Base-by-base conservation (phyloP, 108 stramenopile genomes). In the Conticribra weissflogii region DNA sequence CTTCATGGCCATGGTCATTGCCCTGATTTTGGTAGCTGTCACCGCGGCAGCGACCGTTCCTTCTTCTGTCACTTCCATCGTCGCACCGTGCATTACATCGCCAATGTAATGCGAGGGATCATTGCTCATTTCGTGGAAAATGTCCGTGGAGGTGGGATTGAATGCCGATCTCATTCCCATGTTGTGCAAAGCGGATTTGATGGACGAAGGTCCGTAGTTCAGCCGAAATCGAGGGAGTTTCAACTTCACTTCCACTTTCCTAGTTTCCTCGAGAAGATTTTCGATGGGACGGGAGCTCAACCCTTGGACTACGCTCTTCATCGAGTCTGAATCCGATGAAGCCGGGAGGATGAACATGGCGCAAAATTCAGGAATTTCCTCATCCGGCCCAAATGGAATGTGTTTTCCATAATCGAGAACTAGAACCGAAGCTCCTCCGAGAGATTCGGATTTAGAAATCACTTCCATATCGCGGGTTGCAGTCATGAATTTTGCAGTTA, bases 41-140 rank as follows among this genome's bases (percentile, higher is more conserved):
- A 68, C 76, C 30, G 76, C 76, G 0, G 66, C 58, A 51, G 76
- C 73, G 22, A 55, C 66, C 2, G 76, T 78, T 1, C 76, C 76
- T 34, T 71, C 76, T 64, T 78, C 76, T 9, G 60, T 57, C 41
- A 78, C 62, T 25, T 78, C 76, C 54, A 78, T 71, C 12, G 19
- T 29, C 12, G 76, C 63, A 3, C 61, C 53, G 41, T 78, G 76
- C 16, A 59, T 30, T 17, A 78, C 46, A 3, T 78, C 62, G 9
- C 70, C 70, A 12, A 78, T 23, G 23, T 78, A 56, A 8, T 71
- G 25, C 19, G 22, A 5, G 24, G 54, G 61, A 33, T 78, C 69
- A 21, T 57, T 16, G 33, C 53, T 56, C 76, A 78, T 78, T 24
- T 41, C 1, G 34, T 54, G 27, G 24, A 72, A 72, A 51, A 45